Evolutionary conservation across 352 stramenopile genomes (phyloP).

Genomic region (Phytophthora nicotianae): DNA sequence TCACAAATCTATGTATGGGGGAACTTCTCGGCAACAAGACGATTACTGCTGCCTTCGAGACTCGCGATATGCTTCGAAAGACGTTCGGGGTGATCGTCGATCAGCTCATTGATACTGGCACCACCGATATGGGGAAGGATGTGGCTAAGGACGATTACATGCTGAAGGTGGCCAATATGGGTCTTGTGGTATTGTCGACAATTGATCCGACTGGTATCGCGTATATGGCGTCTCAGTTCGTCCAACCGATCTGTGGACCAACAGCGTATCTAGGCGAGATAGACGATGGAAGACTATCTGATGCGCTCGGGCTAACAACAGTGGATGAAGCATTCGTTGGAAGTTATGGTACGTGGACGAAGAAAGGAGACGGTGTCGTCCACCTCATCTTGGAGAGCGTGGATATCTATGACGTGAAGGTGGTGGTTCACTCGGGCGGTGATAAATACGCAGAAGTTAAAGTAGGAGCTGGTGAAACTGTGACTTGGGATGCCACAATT

Average conservation of each 20-base stretch:
- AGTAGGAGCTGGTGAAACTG: constrained; percentile 17
- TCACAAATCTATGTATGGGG: constrained; percentile 29
- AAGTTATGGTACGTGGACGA: constrained; percentile 34
- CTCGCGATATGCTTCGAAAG: constrained; percentile 25
- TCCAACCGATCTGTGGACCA: constrained; percentile 40
- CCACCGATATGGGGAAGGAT: constrained; percentile 19
- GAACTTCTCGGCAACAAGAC: constrained; percentile 27
- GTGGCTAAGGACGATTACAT: constrained; percentile 33
- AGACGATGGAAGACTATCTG: constrained; percentile 32
- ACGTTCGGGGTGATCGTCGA: constrained; percentile 29
- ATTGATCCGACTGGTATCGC: constrained; percentile 44
- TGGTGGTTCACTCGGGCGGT: constrained; percentile 24
- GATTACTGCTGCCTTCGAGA: constrained; percentile 23
- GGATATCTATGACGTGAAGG: constrained; percentile 26
- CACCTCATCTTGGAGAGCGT: constrained; percentile 30
- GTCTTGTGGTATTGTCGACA: constrained; percentile 32
- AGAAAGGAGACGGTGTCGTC: constrained; percentile 30
- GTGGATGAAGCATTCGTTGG: constrained; percentile 29
- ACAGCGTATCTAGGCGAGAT: constrained; percentile 37
- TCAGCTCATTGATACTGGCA: constrained; percentile 23
- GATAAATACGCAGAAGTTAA: constrained; percentile 27
- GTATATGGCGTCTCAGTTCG: constrained; percentile 43
- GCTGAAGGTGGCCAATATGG: constrained; percentile 38
- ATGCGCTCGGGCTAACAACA: constrained; percentile 23
- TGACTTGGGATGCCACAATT: constrained; percentile 21